phyloP scores from a whole-genome alignment of 306 rosid genomes.

The Castanopsis chinensis region DNA sequence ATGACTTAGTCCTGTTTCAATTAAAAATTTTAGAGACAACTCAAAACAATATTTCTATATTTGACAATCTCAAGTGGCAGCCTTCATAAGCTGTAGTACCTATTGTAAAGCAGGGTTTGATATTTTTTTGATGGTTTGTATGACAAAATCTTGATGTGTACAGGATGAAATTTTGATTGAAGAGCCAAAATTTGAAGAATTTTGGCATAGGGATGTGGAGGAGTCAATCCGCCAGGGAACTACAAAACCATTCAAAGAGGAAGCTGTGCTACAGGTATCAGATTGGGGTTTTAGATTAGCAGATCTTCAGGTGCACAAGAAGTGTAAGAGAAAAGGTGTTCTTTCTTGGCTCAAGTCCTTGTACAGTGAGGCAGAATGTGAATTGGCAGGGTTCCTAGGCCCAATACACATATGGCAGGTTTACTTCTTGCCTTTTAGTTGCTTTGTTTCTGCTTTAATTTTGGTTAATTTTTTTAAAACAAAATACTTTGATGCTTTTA shows the following conservation, averaged over 20 bases:
- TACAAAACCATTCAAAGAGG: conserved; percentile 71
- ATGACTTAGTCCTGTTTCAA: neutral
- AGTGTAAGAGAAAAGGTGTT: conserved; percentile 64
- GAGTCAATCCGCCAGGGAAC: conserved; percentile 85
- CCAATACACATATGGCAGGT: conserved; percentile 96
- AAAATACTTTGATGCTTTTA: neutral
- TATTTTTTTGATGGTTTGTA: conserved; percentile 14
- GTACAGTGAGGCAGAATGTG: conserved; percentile 77
- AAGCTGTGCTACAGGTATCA: conserved; percentile 76
- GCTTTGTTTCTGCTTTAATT: neutral
- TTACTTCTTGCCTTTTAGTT: conserved; percentile 12
- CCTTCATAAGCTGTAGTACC: neutral
- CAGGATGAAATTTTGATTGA: conserved; percentile 79
- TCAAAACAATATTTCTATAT: neutral
- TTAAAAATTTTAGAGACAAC: neutral
- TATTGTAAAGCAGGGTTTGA: neutral
- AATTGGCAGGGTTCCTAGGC: conserved; percentile 79
- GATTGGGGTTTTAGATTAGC: conserved; percentile 75
- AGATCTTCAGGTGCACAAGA: conserved; percentile 74
- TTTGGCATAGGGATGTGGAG: conserved; percentile 80
- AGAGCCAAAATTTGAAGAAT: conserved; percentile 58
- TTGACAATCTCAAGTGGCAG: neutral
- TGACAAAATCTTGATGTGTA: conserved; percentile 10
- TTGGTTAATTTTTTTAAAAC: neutral
- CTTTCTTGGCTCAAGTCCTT: conserved; percentile 85